phyloP scores from a whole-genome alignment of 495 filamentous ascomycete species.

The Aspergillus homomorphus region DNA sequence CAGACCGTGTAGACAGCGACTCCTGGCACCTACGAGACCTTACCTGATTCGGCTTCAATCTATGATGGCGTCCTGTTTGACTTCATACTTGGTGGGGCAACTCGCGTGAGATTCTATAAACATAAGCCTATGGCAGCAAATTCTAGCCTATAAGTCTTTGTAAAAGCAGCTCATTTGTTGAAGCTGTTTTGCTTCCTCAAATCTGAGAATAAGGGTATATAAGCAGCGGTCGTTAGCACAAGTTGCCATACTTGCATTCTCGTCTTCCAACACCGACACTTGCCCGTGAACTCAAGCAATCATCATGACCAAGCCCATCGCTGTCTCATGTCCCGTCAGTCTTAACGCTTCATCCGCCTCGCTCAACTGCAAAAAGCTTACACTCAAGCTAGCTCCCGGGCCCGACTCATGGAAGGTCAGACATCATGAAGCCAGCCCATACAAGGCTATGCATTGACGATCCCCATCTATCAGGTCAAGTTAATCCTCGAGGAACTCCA shows the following conservation, averaged over 20 bases:
- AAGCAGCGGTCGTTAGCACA: no score
- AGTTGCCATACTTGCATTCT: no score
- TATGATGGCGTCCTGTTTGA: not conserved
- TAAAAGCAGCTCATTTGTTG: no score
- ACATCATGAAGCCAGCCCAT: not conserved
- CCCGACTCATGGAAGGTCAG: not conserved
- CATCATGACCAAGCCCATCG: slow-evolving; percentile 1
- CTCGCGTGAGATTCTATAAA: no score
- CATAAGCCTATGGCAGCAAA: no score
- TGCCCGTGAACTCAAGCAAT: not conserved
- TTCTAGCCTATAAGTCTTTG: no score
- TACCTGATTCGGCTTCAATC: not conserved
- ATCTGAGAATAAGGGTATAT: no score
- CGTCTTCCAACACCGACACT: not conserved
- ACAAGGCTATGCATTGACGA: not conserved
- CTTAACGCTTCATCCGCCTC: not conserved
- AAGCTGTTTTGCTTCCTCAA: no score
- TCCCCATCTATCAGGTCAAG: not conserved
- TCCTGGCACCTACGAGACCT: not conserved
- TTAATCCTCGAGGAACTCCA: slow-evolving; percentile 5
- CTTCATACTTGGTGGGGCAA: no score
- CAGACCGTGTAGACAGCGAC: not conserved
- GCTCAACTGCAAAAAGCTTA: not conserved
- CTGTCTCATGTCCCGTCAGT: not conserved
- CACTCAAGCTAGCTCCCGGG: not conserved